Evolutionary conservation across 192 early-diverging fungal species (phyloP), one percentile per base, ranked within the genome.

Genomic region (Linnemannia schmuckeri): DNA sequence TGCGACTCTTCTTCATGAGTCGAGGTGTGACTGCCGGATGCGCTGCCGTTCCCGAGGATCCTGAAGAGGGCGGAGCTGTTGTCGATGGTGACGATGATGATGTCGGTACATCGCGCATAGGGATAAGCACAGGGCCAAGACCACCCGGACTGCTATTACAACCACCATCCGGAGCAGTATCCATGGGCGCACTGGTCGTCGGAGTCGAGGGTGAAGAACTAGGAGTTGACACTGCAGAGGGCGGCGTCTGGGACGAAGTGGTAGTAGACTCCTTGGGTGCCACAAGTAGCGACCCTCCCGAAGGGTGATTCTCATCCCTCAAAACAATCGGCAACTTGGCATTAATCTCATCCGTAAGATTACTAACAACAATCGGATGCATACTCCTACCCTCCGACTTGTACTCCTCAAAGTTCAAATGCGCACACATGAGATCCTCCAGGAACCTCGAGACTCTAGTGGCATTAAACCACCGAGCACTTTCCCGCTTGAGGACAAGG

Each of bases 341-440:
- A 41, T 47, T 68, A 0, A 0, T 15, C 5, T 85, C 52, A 9
- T 78, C 68, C 24, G 37, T 33, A 13, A 74, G 24, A 22, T 69
- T 78, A 15, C 70, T 41, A 24, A 81, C 37, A 1, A 74, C 47
- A 40, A 81, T 35, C 7, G 85, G 72, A 1, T 81, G 79, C 76
- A 87, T 42, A 7, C 22, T 22, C 15, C 79, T 70, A 15, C 85
- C 85, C 20, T 81, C 79, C 0, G 66, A 24, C 2, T 87, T 78
- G 66, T 87, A 81, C 37, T 63, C 74, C 1, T 87, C 85, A 71
- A 87, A 81, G 42, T 87, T 87, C 61, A 87, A 73, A 37, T 78
- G 85, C 22, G 85, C 85, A 38, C 76, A 74, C 76, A 87, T 70
- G 7, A 87, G 68, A 42, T 87, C 85, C 54, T 87, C 85, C 18